Conservation (phyloP, 2,329 filamentous ascomycete species). For the Alternaria tenuissima region DNA sequence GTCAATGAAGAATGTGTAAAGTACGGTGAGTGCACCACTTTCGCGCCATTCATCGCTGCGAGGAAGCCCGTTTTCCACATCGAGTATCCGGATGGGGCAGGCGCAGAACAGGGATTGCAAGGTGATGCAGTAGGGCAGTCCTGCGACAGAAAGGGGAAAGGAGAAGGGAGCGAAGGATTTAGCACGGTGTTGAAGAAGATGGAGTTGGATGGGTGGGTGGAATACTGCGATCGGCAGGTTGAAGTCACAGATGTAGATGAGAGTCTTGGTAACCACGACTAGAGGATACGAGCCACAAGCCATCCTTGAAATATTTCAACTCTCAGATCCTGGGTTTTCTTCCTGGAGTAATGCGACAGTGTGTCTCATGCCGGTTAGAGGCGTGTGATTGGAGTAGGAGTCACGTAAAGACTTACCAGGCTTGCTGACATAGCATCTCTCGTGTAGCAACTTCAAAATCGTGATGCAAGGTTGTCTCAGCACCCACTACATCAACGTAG, state of each 20-base stretch:
- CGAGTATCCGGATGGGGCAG: constrained; percentile 69
- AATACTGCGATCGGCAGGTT: constrained; percentile 59
- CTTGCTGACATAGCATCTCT: neutral
- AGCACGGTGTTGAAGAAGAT: constrained; percentile 73
- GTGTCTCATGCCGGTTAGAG: neutral
- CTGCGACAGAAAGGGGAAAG: constrained; percentile 53
- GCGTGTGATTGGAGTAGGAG: neutral
- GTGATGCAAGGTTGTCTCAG: neutral
- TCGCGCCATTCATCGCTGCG: constrained; percentile 64
- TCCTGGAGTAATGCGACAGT: neutral
- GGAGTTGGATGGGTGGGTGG: constrained; percentile 69
- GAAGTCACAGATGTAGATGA: constrained; percentile 33
- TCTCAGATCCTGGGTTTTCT: too few species aligned
- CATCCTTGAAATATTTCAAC: too few species aligned
- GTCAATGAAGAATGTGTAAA: constrained; percentile 76
- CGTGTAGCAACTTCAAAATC: neutral
- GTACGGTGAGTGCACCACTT: constrained; percentile 67
- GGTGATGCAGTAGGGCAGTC: constrained; percentile 43
- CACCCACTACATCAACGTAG: neutral
- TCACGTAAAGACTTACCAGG: neutral
- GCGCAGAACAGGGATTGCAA: constrained; percentile 39
- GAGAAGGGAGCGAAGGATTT: constrained; percentile 60
- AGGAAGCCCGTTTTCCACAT: constrained; percentile 77
- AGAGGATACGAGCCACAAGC: neutral
- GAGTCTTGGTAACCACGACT: constrained; percentile 7